A percentile compares a stretch with the other conserved stretches of the same genome.
phyloP scores from a whole-genome alignment of 148 eudicot genomes.

The Agrostemma githago region DNA sequence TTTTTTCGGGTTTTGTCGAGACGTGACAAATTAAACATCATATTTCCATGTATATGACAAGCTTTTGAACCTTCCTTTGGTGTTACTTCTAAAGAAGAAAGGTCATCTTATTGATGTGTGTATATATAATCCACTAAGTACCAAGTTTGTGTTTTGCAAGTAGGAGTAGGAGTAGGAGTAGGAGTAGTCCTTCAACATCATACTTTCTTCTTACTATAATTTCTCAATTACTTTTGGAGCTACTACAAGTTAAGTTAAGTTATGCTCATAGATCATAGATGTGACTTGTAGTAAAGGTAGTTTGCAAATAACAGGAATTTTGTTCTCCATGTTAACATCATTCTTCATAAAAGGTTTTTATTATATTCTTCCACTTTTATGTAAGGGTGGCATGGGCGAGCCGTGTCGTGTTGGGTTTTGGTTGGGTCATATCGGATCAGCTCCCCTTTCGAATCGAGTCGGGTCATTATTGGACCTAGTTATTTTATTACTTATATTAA shows the following conservation, averaged over 20 bases:
- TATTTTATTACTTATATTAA: too few relatives aligned
- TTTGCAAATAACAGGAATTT: neutral
- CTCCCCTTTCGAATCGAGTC: too few relatives aligned
- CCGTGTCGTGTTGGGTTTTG: too few relatives aligned
- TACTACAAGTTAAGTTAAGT: slow-evolving; percentile 3
- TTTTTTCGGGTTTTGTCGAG: neutral
- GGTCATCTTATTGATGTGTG: neutral
- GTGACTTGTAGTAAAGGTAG: slow-evolving; percentile 16
- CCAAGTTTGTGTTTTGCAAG: too few relatives aligned
- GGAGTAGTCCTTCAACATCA: neutral
- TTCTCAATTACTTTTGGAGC: neutral
- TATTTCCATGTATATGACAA: neutral
- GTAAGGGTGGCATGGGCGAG: too few relatives aligned
- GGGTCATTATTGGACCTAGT: too few relatives aligned
- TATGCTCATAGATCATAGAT: slow-evolving; percentile 3
- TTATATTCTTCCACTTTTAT: neutral
- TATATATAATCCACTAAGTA: too few relatives aligned
- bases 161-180: neutral
- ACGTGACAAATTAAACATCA: neutral
- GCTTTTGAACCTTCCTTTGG: slow-evolving; percentile 12
- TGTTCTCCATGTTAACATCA: slow-evolving; percentile 8
- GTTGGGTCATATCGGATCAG: too few relatives aligned
- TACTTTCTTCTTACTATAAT: neutral
- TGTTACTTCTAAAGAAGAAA: neutral
- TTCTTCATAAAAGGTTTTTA: neutral